phyloP scores from a whole-genome alignment of 495 filamentous ascomycete species.

The Podospora pseudopauciseta region DNA sequence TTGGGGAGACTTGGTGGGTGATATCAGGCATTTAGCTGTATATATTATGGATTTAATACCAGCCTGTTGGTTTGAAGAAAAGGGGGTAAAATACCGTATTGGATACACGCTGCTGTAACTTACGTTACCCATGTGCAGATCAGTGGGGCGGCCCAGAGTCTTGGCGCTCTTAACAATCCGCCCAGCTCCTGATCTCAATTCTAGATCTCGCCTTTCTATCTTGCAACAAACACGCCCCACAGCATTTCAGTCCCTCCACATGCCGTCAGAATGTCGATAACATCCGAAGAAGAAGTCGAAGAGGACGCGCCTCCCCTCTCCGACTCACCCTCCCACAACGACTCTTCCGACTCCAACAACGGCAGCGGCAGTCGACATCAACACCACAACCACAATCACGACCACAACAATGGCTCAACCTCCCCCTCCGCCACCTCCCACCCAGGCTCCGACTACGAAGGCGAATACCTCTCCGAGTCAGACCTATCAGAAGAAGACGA shows the following conservation, averaged over 20 bases:
- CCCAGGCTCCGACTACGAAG: slow-evolving; percentile 19
- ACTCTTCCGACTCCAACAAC: slow-evolving; percentile 18
- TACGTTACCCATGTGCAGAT: not conserved
- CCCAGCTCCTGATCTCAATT: not conserved
- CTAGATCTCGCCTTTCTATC: slow-evolving; percentile 2
- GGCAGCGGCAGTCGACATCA: slow-evolving; percentile 12
- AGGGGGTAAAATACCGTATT: not conserved
- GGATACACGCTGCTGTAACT: not conserved
- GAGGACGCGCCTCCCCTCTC: slow-evolving; percentile 38
- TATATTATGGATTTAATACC: not conserved
- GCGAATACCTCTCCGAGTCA: not conserved
- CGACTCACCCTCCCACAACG: slow-evolving; percentile 22
- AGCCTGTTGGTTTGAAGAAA: not conserved
- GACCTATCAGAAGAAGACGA: slow-evolving; percentile 11
- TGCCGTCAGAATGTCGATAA: slow-evolving; percentile 41
- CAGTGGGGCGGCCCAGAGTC: not conserved
- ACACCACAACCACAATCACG: slow-evolving; percentile 13
- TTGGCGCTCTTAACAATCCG: not conserved
- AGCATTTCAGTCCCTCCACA: not conserved
- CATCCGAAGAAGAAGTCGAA: slow-evolving; percentile 50
- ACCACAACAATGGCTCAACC: slow-evolving; percentile 9
- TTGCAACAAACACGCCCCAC: not conserved
- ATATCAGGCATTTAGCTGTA: not conserved
- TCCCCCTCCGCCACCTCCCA: slow-evolving; percentile 14
- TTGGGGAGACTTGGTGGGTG: not conserved